Evolutionary conservation across 169 alveolate genomes (phyloP), one percentile per base, ranked within the genome.

Genomic region (Toxoplasma gondii): DNA sequence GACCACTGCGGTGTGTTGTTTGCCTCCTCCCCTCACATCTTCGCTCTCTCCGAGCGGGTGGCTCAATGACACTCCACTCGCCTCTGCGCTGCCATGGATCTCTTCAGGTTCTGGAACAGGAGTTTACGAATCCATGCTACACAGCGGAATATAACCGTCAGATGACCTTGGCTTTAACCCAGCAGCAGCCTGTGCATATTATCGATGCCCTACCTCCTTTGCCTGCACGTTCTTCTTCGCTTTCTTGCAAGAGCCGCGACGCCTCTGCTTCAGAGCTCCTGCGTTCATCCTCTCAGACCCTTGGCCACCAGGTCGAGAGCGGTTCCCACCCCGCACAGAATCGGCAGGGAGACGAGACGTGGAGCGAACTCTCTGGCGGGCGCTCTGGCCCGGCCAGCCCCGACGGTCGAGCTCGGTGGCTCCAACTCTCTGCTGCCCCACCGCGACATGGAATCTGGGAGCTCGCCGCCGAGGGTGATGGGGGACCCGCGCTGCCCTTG

Each of bases 101-200:
- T 49, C 90, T 44, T 64, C 93, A 93, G 95, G 86, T 70, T 22
- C 81, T 70, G 17, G 96, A 69, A 90, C 92, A 90, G 91, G 93
- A 93, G n/a, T 97, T 96, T 87, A 94, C 97, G 31, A 96, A 96
- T 58, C 97, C 96, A 5, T 97, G 97, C 88, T 97, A 96, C 92
- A 88, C 93, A 43, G 97, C 97, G 9, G 98, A 97, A 94, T 84
- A 93, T 91, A 96, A 96, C 67, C 91, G 98, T 39, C 88, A 95
- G 19, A 41, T 27, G 53, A 36, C 86, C 24, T 1, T 74, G 22
- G 29, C 81, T 31, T 44, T 45, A 36, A 69, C 80, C 34, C 38
- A 24, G 94, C 88, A 88, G 88, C 90, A 49, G 80, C 92, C 67
- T 69, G 78, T 17, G 69, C 90, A 82, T 24, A 36, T 82, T 38